Percentiles rank a stretch among this genome's conserved stretches.
phyloP scores from a whole-genome alignment of 1,284 basidiomycete genomes.

The Ceratobasidium sp. region DNA sequence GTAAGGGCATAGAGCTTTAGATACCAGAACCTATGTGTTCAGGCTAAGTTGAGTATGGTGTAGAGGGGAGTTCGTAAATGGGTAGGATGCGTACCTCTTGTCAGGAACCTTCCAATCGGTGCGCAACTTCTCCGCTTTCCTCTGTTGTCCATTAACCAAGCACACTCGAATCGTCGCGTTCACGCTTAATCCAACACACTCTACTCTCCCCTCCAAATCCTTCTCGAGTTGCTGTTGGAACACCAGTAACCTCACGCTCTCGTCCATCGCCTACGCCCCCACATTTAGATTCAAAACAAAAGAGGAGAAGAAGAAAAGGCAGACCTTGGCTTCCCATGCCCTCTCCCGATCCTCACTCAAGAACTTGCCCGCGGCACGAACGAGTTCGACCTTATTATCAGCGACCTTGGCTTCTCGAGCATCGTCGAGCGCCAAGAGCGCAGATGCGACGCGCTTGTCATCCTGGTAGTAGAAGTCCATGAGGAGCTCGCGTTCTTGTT shows the following conservation, averaged over 20 bases:
- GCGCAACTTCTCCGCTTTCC: conserved; percentile 88
- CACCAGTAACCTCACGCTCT: conserved; percentile 80
- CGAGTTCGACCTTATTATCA: conserved; percentile 43
- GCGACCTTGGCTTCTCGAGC: conserved; percentile 61
- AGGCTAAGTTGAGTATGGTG: too few species aligned
- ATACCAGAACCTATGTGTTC: too few species aligned
- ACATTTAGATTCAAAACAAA: conserved; percentile 36
- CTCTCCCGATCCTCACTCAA: conserved; percentile 95
- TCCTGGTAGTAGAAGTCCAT: conserved; percentile 99
- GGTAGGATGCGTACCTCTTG: conserved; percentile 87
- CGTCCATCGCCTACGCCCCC: conserved; percentile 87
- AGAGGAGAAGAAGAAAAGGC: conserved; percentile 41
- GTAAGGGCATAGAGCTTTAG: conserved; percentile 87
- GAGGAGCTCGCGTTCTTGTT: conserved; percentile 91
- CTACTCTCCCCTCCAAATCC: conserved; percentile 82
- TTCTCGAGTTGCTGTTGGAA: conserved; percentile 90
- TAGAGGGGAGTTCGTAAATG: too few species aligned
- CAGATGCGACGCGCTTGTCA: conserved; percentile 93
- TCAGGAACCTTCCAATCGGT: conserved; percentile 92
- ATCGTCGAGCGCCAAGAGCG: conserved; percentile 87
- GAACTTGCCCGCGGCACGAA: conserved; percentile 88
- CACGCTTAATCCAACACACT: conserved; percentile 83
- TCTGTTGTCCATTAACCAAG: conserved; percentile 81
- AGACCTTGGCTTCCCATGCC: conserved; percentile 89
- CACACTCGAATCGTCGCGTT: conserved; percentile 86